Conservation (phyloP, 805 yeast species). For the Hyphopichia homilentoma region DNA sequence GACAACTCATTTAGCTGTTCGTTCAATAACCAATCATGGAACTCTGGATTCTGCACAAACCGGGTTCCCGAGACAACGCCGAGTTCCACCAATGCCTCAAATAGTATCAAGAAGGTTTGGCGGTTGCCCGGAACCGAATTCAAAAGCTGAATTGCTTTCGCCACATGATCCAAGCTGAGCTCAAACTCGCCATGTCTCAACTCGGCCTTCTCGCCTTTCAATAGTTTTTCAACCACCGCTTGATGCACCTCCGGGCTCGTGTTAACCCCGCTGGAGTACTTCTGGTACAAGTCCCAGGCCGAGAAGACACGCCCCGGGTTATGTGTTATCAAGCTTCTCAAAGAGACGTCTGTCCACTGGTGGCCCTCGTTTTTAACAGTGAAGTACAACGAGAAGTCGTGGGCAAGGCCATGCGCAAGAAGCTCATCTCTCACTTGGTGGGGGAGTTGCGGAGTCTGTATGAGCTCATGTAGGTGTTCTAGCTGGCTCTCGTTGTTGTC, state of each 20-base stretch:
- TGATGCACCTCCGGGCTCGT: constrained; percentile 18
- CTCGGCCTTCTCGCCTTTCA: constrained; percentile 36
- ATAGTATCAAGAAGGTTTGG: constrained; percentile 2
- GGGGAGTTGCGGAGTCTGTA: neutral
- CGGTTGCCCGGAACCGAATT: constrained; percentile 4
- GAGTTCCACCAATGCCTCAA: constrained; percentile 6
- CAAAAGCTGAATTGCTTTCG: constrained; percentile 10
- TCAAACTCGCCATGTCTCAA: constrained; percentile 22
- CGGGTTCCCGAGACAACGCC: constrained; percentile 3
- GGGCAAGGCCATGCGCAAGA: constrained; percentile 12
- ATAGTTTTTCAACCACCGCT: constrained; percentile 30
- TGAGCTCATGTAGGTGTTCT: constrained; percentile 1
- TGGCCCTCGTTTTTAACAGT: constrained; percentile 9
- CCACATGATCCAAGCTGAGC: constrained; percentile 8
- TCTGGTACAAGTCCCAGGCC: constrained; percentile 45
- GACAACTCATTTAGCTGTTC: constrained; percentile 11
- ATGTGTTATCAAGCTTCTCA: constrained; percentile 24
- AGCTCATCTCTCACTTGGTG: constrained; percentile 9
- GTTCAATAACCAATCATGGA: neutral
- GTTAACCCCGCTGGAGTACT: constrained; percentile 13
- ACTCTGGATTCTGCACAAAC: neutral
- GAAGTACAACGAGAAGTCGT: constrained; percentile 19
- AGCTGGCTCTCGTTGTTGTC: neutral
- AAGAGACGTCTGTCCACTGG: constrained; percentile 12
- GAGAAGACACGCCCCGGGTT: constrained; percentile 54